Percentiles rank a stretch among this genome's conserved stretches.
These are phyloP conservation scores for Pyrenophora teres DNA, from an alignment of 2,329 filamentous ascomycete genomes.

Conservation along the genomic window DNA sequence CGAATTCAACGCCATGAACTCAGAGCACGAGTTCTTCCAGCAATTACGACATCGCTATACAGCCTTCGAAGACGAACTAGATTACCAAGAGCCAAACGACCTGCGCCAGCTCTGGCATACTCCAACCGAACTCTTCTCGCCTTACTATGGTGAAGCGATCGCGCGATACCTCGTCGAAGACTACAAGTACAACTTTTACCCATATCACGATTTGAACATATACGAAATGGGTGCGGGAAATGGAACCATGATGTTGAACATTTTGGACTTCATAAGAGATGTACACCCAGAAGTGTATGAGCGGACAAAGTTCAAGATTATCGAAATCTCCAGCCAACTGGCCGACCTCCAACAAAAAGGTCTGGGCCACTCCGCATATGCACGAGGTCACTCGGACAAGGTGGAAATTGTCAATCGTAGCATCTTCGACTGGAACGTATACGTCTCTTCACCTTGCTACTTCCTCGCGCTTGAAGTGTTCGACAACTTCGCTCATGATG, in stretches of 20 bases:
- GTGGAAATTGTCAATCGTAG: slow-evolving; percentile 94
- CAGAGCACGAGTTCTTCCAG: slow-evolving; percentile 83
- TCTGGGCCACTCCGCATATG: slow-evolving; percentile 67
- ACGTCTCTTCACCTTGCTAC: slow-evolving; percentile 92
- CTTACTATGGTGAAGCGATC: slow-evolving; percentile 95
- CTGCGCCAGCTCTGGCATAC: slow-evolving; percentile 97
- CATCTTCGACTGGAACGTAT: slow-evolving; percentile 90
- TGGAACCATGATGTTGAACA: slow-evolving; percentile 97
- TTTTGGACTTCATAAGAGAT: slow-evolving; percentile 92
- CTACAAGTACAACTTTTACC: slow-evolving; percentile 91
- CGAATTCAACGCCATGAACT: slow-evolving; percentile 77
- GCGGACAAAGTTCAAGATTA: slow-evolving; percentile 90
- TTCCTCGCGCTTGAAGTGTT: slow-evolving; percentile 98
- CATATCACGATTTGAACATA: slow-evolving; percentile 95
- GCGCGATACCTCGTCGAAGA: slow-evolving; percentile 95
- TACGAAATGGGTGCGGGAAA: slow-evolving; percentile 99
- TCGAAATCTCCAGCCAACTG: slow-evolving; percentile 87
- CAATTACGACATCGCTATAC: slow-evolving; percentile 79
- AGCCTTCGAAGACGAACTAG: slow-evolving; percentile 86
- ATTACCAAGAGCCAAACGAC: slow-evolving; percentile 71
- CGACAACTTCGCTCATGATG: slow-evolving; percentile 97
- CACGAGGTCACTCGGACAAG: slow-evolving; percentile 77
- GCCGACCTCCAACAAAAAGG: slow-evolving; percentile 77
- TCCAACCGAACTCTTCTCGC: slow-evolving; percentile 93
- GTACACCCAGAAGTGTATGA: slow-evolving; percentile 90